Evolutionary conservation across 331 rosid genomes (phyloP), one percentile per base, ranked within the genome.

Genomic region (Rhamnella rubrinervis): DNA sequence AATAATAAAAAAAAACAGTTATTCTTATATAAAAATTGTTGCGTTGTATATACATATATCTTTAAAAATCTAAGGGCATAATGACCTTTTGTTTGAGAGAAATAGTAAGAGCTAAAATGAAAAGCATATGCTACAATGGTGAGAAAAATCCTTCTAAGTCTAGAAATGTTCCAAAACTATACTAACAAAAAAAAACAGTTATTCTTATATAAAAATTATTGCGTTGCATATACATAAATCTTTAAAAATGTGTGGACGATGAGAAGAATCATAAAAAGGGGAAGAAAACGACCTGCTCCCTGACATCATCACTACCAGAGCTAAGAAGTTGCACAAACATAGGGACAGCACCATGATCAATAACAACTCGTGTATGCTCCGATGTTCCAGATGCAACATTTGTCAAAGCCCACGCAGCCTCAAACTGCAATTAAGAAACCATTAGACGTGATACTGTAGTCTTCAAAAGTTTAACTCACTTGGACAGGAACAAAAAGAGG

Each of bases 391-490:
- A 84, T n/a, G 90, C 86, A 38, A 88, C 71, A 70, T 88, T 86
- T 56, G 90, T 81, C 77, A 90, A 71, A 70, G 90, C 86, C 95
- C 95, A 90, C 16, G 95, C 88, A 61, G 91, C 92, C 80, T 85
- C 87, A 82, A 87, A 87, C 93, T 87, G 82, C 72, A 73, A 64
- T 28, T 70, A 67, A 61, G 10, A 61, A 8, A 59, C 17, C 46
- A 65, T 39, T 19, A 75, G 67, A 39, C 17, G 57, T 19, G 35
- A 4, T 31, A 31, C 3, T 31, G 35, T 31, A 31, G 35, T 31
- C 35, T 4, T 31, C 35, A 31, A 31, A 31, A 31, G 35, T 19
- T 47, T 8, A 51, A 65, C 38, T 12, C 16, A 41, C 53, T 12
- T 16, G 47, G 16, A 56, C 77, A 55, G 49, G 38, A 2, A 60